A percentile compares a stretch with the other conserved stretches of the same genome.
These are phyloP conservation scores for Mycena vulgaris DNA, from an alignment of 768 basidiomycete genomes.

Conservation along the genomic window DNA sequence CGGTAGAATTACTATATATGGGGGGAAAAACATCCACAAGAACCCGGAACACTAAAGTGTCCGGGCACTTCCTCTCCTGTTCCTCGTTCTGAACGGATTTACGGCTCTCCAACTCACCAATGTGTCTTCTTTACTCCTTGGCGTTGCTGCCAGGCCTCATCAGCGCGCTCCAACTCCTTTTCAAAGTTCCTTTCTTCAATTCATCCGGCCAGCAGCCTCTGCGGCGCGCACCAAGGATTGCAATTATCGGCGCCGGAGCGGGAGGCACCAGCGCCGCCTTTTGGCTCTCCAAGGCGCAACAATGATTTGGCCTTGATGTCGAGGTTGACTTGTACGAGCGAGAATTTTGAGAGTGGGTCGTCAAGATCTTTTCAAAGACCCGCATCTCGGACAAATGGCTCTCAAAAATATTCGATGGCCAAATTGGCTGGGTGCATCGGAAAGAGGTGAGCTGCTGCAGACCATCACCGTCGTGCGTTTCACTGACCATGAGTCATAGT, in stretches of 20 bases:
- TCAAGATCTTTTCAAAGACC: slow-evolving; percentile 90
- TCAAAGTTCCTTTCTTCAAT: slow-evolving; percentile 71
- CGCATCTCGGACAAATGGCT: slow-evolving; percentile 81
- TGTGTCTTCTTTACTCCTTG: slow-evolving; percentile 11
- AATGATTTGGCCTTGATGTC: slow-evolving; percentile 76
- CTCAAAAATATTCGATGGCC: slow-evolving; percentile 69
- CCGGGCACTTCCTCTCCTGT: too few species aligned
- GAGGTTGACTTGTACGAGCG: slow-evolving; percentile 91
- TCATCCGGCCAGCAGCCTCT: slow-evolving; percentile 42
- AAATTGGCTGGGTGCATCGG: slow-evolving; percentile 85
- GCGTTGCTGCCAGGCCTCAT: slow-evolving; percentile 27
- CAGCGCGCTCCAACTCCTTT: slow-evolving; percentile 61
- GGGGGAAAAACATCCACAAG: too few species aligned
- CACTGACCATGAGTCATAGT: slow-evolving; percentile 57
- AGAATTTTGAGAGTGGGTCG: slow-evolving; percentile 76
- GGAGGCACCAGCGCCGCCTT: slow-evolving; percentile 88
- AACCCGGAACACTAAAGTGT: too few species aligned
- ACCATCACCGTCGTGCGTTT: neutral
- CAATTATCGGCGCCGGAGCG: slow-evolving; percentile 93
- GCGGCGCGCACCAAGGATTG: slow-evolving; percentile 70
- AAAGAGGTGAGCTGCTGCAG: slow-evolving; percentile 71
- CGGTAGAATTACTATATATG: too few species aligned
- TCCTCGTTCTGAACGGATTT: too few species aligned
- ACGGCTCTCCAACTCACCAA: too few species aligned
- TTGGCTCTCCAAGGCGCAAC: slow-evolving; percentile 86